These are phyloP conservation scores for Hirsutella rhossiliensis DNA, from an alignment of 2,329 filamentous ascomycete genomes.

Conservation along the genomic window DNA sequence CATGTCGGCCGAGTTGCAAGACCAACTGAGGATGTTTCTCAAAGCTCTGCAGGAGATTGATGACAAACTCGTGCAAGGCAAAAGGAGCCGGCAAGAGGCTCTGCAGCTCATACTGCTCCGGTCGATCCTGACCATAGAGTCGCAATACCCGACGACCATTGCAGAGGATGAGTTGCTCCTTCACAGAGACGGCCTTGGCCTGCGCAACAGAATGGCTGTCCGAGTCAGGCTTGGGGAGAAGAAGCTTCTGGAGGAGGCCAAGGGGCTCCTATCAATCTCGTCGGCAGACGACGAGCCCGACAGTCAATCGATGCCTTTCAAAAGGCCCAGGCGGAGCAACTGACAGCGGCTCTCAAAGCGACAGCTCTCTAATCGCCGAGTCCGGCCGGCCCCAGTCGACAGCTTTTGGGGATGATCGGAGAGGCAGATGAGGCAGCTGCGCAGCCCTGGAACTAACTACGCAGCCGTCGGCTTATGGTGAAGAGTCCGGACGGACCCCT, in stretches of 20 bases:
- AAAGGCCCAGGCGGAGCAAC: slow-evolving; percentile 15
- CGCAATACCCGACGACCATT: slow-evolving; percentile 30
- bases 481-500: too few relatives aligned
- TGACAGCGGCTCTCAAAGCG: slow-evolving; percentile 2
- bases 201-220: slow-evolving; percentile 46
- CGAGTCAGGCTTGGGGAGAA: slow-evolving; percentile 64
- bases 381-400: too few relatives aligned
- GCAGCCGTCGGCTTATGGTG: too few relatives aligned
- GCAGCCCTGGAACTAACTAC: too few relatives aligned
- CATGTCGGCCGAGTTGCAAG: slow-evolving; percentile 37
- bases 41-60: slow-evolving; percentile 35
- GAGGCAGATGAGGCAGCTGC: too few relatives aligned
- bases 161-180: slow-evolving; percentile 28
- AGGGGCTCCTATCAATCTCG: slow-evolving; percentile 18
- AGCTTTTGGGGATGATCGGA: too few relatives aligned
- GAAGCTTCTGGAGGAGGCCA: slow-evolving; percentile 45
- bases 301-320: slow-evolving; percentile 12
- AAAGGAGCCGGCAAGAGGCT: slow-evolving; percentile 35
- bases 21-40: slow-evolving; percentile 37
- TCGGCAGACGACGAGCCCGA: slow-evolving; percentile 9
- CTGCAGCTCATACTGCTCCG: slow-evolving; percentile 26
- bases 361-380: too few relatives aligned
- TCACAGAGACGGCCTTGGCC: slow-evolving; percentile 11
- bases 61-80: slow-evolving; percentile 31
- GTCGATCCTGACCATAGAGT: slow-evolving; percentile 23